Conservation (phyloP, 306 rosid species). For the Vicia faba region DNA sequence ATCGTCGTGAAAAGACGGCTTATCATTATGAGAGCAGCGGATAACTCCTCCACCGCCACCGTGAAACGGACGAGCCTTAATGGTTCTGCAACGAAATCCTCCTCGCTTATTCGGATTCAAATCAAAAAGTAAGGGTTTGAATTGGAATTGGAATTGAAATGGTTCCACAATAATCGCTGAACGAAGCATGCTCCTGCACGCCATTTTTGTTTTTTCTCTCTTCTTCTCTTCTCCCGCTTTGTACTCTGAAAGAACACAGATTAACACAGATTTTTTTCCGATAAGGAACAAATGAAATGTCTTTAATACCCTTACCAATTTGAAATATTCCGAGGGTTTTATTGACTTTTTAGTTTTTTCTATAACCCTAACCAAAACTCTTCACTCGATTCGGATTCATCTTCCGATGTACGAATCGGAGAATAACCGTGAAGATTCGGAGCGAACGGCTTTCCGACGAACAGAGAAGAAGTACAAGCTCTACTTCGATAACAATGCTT, state of each 20-base stretch:
- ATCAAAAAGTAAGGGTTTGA: constrained; percentile 47
- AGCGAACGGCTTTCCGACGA: constrained; percentile 83
- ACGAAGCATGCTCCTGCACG: constrained; percentile 63
- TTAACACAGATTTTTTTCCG: constrained; percentile 37
- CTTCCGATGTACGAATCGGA: constrained; percentile 70
- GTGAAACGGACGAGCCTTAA: constrained; percentile 49
- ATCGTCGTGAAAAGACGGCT: constrained; percentile 66
- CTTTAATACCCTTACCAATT: constrained; percentile 31
- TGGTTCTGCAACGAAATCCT: constrained; percentile 36
- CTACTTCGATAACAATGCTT: constrained; percentile 64
- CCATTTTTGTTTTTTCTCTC: constrained; percentile 47
- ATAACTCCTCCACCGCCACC: constrained; percentile 40
- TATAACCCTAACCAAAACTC: constrained; percentile 37
- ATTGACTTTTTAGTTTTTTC: constrained; percentile 25
- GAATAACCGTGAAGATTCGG: constrained; percentile 53
- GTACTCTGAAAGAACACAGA: background rate
- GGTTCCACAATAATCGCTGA: constrained; percentile 58
- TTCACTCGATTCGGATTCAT: background rate
- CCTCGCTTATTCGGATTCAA: constrained; percentile 30
- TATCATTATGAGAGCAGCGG: constrained; percentile 55
- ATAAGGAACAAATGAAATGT: constrained; percentile 34
- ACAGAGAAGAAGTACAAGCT: constrained; percentile 96
- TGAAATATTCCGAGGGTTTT: background rate
- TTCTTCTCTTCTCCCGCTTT: background rate
- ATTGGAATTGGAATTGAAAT: constrained; percentile 64